A percentile compares a stretch with the other conserved stretches of the same genome.
phyloP scores from a whole-genome alignment of 345 rosid species.

The Alliaria petiolata region DNA sequence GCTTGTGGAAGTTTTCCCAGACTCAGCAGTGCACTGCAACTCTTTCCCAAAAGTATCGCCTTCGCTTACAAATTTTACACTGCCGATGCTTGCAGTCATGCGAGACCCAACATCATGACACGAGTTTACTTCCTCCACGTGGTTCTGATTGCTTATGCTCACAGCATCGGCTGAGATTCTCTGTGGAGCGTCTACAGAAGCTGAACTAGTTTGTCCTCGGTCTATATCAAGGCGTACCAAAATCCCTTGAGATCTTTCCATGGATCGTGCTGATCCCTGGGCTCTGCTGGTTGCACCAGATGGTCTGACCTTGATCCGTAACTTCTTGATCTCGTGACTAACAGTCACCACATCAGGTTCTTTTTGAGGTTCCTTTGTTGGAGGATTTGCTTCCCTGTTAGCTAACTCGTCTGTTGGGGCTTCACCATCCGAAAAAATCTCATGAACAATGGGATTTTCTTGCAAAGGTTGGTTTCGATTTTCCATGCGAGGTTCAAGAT shows the following conservation, averaged over 20 bases:
- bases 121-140: constrained; percentile 88
- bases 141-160: constrained; percentile 67
- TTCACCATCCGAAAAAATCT: constrained; percentile 48
- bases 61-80: constrained; percentile 67
- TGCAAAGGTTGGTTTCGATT: constrained; percentile 28
- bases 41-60: constrained; percentile 72
- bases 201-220: constrained; percentile 64
- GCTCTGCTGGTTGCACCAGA: constrained; percentile 70
- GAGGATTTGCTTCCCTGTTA: constrained; percentile 43
- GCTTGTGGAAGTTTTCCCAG: constrained; percentile 51
- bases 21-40: constrained; percentile 97
- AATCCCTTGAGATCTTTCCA: constrained; percentile 60
- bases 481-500: constrained; percentile 42
- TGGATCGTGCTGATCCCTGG: constrained; percentile 62
- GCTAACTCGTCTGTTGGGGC: constrained; percentile 24
- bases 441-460: constrained; percentile 38
- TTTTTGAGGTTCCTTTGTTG: constrained; percentile 19
- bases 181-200: constrained; percentile 94
- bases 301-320: constrained; percentile 67
- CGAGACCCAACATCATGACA: constrained; percentile 81
- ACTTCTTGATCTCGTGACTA: constrained; percentile 53
- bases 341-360: constrained; percentile 36
- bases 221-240: constrained; percentile 47
- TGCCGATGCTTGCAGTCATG: constrained; percentile 92
- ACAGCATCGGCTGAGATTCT: constrained; percentile 65